phyloP scores from a whole-genome alignment of 2,329 filamentous ascomycete genomes.

The Diplocarpon mali region DNA sequence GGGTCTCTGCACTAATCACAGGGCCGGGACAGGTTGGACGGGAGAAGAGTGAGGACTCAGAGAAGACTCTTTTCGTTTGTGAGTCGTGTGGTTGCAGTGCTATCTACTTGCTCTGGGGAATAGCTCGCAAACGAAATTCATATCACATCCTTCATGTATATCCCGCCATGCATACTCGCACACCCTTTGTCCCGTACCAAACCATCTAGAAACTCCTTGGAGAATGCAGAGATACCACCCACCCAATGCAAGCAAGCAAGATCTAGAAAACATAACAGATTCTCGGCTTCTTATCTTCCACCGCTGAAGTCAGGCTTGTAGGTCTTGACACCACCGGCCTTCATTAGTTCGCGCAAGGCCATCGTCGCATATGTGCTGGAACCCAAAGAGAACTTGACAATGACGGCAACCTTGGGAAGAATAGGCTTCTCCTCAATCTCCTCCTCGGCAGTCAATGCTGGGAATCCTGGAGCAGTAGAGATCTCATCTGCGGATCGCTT shows the following conservation, averaged over 20 bases:
- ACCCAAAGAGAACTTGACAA: slow-evolving; percentile 65
- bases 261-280: no score
- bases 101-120: not conserved
- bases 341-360: slow-evolving; percentile 69
- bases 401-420: slow-evolving; percentile 49
- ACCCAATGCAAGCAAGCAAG: not conserved
- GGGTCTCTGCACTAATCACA: no score
- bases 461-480: slow-evolving; percentile 4
- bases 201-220: slow-evolving; percentile 1
- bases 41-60: no score
- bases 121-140: not conserved
- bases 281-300: slow-evolving; percentile 1
- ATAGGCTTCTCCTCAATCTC: not conserved
- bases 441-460: not conserved
- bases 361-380: slow-evolving; percentile 80
- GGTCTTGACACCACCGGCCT: slow-evolving; percentile 47
- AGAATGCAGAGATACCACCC: slow-evolving; percentile 2
- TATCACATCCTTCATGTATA: slow-evolving; percentile 2
- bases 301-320: slow-evolving; percentile 51
- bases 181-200: not conserved
- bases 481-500: slow-evolving; percentile 10
- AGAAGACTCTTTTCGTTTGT: no score
- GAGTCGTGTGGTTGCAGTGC: not conserved
- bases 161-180: not conserved
- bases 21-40: no score